A percentile compares a stretch with the other conserved stretches of the same genome.
Evolutionary conservation across 352 stramenopile genomes (phyloP).

Genomic region (Blastocystis sp.): DNA sequence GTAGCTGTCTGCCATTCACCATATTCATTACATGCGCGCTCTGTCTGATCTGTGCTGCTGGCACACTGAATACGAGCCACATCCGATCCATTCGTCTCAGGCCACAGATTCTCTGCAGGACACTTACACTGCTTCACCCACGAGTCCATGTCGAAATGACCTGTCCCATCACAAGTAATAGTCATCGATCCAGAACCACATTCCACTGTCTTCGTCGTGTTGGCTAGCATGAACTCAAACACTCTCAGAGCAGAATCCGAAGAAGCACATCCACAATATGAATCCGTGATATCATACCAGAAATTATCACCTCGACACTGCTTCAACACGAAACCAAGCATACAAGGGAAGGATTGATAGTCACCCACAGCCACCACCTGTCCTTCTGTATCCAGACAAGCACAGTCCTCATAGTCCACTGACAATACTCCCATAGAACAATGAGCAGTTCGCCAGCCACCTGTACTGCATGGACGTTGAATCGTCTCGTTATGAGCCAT

Average conservation of each 20-base stretch:
- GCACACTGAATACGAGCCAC: neutral
- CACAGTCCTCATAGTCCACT: conserved; percentile 1
- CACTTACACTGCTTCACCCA: conserved; percentile 19
- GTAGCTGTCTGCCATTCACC: neutral
- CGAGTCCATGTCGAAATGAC: neutral
- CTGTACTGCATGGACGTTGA: neutral
- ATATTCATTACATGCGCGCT: neutral
- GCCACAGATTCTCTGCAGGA: neutral
- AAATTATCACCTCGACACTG: conserved; percentile 18
- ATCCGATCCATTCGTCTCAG: neutral
- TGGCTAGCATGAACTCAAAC: neutral
- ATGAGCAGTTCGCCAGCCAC: neutral
- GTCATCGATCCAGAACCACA: neutral
- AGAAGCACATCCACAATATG: conserved; percentile 1
- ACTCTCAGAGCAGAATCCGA: neutral
- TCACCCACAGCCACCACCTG: conserved; percentile 10
- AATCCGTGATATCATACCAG: conserved; percentile 5
- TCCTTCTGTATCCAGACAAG: neutral
- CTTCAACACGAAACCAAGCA: conserved; percentile 27
- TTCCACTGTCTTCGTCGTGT: neutral
- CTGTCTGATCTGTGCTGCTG: neutral
- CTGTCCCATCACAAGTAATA: neutral
- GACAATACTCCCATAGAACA: conserved; percentile 2
- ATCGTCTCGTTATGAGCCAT: neutral
- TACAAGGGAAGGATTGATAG: neutral